Evolutionary conservation across 768 basidiomycete species (phyloP).

Genomic region (Termitomyces heimii): DNA sequence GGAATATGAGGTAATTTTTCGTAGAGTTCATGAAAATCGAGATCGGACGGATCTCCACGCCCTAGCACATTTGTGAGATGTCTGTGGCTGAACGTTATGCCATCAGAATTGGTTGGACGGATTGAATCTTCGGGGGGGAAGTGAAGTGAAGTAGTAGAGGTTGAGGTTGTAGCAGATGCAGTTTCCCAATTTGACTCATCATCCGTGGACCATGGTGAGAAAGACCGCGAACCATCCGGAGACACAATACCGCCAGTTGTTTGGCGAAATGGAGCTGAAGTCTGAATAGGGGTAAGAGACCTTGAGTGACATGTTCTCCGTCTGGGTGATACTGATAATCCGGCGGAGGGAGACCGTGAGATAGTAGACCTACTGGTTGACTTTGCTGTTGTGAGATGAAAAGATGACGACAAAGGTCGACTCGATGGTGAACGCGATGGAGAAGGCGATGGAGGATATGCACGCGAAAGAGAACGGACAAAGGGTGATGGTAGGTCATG

Average conservation of each 20-base stretch:
- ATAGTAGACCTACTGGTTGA: slow-evolving; percentile 4
- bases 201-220: slow-evolving; percentile 70
- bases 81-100: background rate
- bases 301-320: slow-evolving; percentile 24
- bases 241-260: slow-evolving; percentile 22
- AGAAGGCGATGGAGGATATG: slow-evolving; percentile 51
- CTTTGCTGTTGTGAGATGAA: slow-evolving; percentile 18
- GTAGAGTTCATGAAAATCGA: slow-evolving; percentile 35
- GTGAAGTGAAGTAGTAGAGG: slow-evolving; percentile 50
- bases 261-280: slow-evolving; percentile 19
- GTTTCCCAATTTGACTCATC: slow-evolving; percentile 77
- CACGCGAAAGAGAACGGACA: slow-evolving; percentile 35
- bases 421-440: slow-evolving; percentile 41
- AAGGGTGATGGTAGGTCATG: slow-evolving; percentile 33
- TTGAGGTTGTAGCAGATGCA: slow-evolving; percentile 55
- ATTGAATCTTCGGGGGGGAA: slow-evolving; percentile 13
- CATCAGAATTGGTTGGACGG: slow-evolving; percentile 2
- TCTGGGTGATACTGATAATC: slow-evolving; percentile 16
- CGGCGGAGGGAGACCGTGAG: slow-evolving; percentile 5
- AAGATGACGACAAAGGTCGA: slow-evolving; percentile 20
- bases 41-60: slow-evolving; percentile 19
- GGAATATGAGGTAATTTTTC: slow-evolving; percentile 83
- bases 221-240: slow-evolving; percentile 26
- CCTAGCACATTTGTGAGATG: background rate
- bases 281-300: slow-evolving; percentile 34